Percentiles rank a stretch among this genome's conserved stretches.
Conservation (phyloP, 1,139 yeast species). For the Hansenula lynferdii region DNA sequence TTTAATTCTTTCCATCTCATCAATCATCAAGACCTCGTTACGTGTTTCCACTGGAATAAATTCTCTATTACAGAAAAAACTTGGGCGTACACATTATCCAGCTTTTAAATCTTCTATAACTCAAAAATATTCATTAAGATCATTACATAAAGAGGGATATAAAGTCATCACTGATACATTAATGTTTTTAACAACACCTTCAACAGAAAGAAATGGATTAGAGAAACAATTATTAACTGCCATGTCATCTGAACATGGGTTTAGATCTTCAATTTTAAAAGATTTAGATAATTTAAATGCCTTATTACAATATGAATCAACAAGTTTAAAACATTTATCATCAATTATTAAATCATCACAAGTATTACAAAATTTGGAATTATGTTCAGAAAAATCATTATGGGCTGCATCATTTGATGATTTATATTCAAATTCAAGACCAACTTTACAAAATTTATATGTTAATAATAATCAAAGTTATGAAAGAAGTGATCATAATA, state of each 20-base stretch:
- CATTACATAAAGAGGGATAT: constrained; percentile 18
- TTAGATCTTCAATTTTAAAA: background rate
- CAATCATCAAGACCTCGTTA: constrained; percentile 4
- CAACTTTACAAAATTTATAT: too few species aligned
- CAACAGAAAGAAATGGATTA: constrained; percentile 3
- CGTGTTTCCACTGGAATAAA: constrained; percentile 14
- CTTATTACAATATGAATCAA: background rate
- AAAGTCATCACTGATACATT: constrained; percentile 20
- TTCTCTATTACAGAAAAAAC: constrained; percentile 15
- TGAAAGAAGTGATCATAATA: too few species aligned
- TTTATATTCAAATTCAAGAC: too few species aligned
- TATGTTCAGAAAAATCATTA: background rate
- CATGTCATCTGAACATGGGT: background rate
- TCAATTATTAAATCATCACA: background rate
- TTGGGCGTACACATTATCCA: constrained; percentile 17
- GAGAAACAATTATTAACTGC: background rate
- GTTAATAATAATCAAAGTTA: too few species aligned
- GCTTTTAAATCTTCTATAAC: constrained; percentile 19
- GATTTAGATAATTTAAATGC: background rate
- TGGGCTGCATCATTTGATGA: background rate
- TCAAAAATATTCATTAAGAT: constrained; percentile 18
- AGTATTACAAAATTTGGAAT: background rate
- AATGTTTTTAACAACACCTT: constrained; percentile 11
- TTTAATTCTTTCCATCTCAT: constrained; percentile 1
- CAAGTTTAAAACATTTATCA: background rate